Evolutionary conservation across 2,329 filamentous ascomycete genomes (phyloP).

Genomic region (Aspergillus sp.): DNA sequence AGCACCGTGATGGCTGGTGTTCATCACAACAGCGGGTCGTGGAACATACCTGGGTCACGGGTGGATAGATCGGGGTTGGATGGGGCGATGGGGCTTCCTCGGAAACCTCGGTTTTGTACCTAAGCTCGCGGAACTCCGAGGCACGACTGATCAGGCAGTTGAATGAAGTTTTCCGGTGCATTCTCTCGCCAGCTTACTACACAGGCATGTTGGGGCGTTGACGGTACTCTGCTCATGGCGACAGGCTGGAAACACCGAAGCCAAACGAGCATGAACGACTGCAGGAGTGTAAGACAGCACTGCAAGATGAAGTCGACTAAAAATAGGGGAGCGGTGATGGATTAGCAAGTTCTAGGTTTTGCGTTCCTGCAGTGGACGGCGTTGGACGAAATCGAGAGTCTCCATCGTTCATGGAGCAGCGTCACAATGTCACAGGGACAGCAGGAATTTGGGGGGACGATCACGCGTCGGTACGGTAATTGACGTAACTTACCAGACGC

Average conservation of each 20-base stretch:
- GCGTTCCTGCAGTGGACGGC: constrained; percentile 9
- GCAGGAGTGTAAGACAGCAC: constrained; percentile 1
- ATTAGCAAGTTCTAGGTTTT: not conserved
- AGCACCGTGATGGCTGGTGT: not conserved
- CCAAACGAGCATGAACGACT: constrained; percentile 12
- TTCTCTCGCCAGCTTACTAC: not conserved
- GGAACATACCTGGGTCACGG: not conserved
- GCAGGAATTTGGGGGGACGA: not conserved
- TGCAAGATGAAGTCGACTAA: constrained; percentile 2
- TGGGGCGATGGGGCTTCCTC: not conserved
- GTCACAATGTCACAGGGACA: not conserved
- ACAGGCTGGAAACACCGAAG: not conserved
- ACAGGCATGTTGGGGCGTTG: not conserved
- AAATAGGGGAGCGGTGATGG: not conserved
- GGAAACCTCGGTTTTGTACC: too few species aligned
- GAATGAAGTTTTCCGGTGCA: not conserved
- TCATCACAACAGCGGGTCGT: not conserved
- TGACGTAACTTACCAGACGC: constrained; percentile 23
- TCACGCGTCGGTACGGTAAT: constrained; percentile 1
- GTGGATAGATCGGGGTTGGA: not conserved
- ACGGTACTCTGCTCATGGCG: not conserved
- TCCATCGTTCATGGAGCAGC: constrained; percentile 2
- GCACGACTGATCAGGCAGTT: not conserved
- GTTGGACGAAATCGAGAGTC: too few species aligned
- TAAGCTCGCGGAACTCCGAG: too few species aligned